These are phyloP conservation scores for Phytopythium cucurbitacearum DNA, from an alignment of 352 stramenopile genomes.

Conservation along the genomic window DNA sequence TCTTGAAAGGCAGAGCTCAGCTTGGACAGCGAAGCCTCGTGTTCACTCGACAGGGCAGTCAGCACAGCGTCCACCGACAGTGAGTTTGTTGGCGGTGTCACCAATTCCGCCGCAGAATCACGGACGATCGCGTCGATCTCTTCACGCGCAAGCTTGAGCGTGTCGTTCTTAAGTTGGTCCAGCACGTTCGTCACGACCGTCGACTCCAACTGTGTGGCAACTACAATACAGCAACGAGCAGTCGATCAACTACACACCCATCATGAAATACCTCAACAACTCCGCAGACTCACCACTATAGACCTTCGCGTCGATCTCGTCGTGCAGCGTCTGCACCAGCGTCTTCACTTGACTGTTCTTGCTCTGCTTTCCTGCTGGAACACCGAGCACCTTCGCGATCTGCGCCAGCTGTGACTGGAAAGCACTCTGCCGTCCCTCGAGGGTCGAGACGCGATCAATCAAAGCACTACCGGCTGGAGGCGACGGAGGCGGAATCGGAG, in stretches of 20 bases:
- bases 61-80: slow-evolving; percentile 52
- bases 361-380: slow-evolving; percentile 53
- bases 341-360: slow-evolving; percentile 69
- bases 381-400: slow-evolving; percentile 64
- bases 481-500: slow-evolving; percentile 3
- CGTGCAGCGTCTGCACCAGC: slow-evolving; percentile 62
- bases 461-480: slow-evolving; percentile 18
- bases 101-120: slow-evolving; percentile 6
- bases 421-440: slow-evolving; percentile 70
- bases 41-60: slow-evolving; percentile 52
- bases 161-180: slow-evolving; percentile 12
- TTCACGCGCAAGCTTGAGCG: slow-evolving; percentile 1
- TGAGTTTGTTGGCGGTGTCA: slow-evolving; percentile 4
- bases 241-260: not conserved
- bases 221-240: slow-evolving; percentile 5
- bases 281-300: slow-evolving; percentile 18
- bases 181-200: slow-evolving; percentile 10
- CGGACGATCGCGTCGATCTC: slow-evolving; percentile 9
- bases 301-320: slow-evolving; percentile 68
- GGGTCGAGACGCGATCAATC: slow-evolving; percentile 62
- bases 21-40: slow-evolving; percentile 60
- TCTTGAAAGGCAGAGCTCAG: slow-evolving; percentile 73
- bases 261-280: not conserved
- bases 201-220: slow-evolving; percentile 12
- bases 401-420: slow-evolving; percentile 82